Evolutionary conservation across 2,329 filamentous ascomycete genomes (phyloP).

Genomic region (Rhexocercosporidium sp.): DNA sequence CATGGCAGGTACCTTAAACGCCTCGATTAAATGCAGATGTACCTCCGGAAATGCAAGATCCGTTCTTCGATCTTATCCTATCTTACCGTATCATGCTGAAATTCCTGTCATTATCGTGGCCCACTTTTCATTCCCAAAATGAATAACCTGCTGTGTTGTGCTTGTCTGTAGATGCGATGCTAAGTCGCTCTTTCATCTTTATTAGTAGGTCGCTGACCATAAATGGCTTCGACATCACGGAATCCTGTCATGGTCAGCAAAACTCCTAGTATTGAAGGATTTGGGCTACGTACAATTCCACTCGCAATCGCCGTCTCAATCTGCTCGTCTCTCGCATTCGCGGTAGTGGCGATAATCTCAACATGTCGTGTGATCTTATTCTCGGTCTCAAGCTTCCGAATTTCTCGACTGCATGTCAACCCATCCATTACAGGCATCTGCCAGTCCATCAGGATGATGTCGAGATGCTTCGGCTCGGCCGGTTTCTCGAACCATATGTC

Average conservation of each 20-base stretch:
- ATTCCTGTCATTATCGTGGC: neutral
- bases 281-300: slow-evolving; percentile 27
- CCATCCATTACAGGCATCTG: slow-evolving; percentile 80
- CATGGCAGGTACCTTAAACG: slow-evolving; percentile 4
- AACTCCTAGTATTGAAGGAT: neutral
- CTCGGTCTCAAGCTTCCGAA: slow-evolving; percentile 62
- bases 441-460: slow-evolving; percentile 75
- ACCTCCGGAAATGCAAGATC: neutral
- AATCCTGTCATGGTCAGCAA: slow-evolving; percentile 23
- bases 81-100: neutral
- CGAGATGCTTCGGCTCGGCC: slow-evolving; percentile 48
- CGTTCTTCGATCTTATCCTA: neutral
- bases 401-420: slow-evolving; percentile 66
- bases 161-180: neutral
- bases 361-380: slow-evolving; percentile 55
- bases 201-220: slow-evolving; percentile 28
- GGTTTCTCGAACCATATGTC: slow-evolving; percentile 35
- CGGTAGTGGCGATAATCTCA: slow-evolving; percentile 43
- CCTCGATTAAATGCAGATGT: slow-evolving; percentile 1
- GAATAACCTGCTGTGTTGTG: slow-evolving; percentile 8
- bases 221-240: slow-evolving; percentile 37
- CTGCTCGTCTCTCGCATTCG: slow-evolving; percentile 40
- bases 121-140: slow-evolving; percentile 6
- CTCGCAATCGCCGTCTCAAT: slow-evolving; percentile 32
- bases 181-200: slow-evolving; percentile 33